Evolutionary conservation across 2,329 filamentous ascomycete species (phyloP), one percentile per base, ranked within the genome.

Genomic region (Ophiostoma sp.): DNA sequence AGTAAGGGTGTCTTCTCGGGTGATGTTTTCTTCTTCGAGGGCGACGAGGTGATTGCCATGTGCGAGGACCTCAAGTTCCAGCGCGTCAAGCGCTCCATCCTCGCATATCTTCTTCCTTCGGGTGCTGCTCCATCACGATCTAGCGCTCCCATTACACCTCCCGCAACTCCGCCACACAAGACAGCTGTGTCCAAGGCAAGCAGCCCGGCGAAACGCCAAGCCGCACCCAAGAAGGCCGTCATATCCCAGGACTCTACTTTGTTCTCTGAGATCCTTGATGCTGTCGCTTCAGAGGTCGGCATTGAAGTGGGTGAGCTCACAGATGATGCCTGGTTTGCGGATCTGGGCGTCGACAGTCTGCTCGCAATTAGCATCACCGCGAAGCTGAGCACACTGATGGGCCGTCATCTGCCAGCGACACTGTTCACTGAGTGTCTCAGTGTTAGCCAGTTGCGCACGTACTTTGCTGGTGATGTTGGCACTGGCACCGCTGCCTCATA

Each of bases 91-190:
- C 87, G 89, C 75, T 85, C 85, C 74, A 82, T 89, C 36, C 81
- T 91, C 72, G 89, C 89, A 80, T 84, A 87, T 74, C 85, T 91
- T 77, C 80, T 91, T 72, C 88, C 89, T 69, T 87, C 88, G 1
- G 81, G 83, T 35, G 85, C 85, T 65, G 78, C 79, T 31, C 78
- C 80, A 62, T 76, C 80, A 64, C 73, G 78, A 27, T 74, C 79
- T 8, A 75, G 80, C 31, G 73, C 79, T 62, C 75, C 78, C 44
- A 11, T 67, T 23, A 48, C 67, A 15, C 41, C 67, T 15, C 35
- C 77, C 36, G 73, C 77, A 3, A 75, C 77, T 13, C 70, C 77
- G 15, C 72, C 74, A 13, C 78, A 77, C 74, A 73, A 76, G 23
- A 72, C 77, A 57, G 79, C 79, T 70, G 76, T 72, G 52, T 52